Percentiles rank a stretch among this genome's conserved stretches.
Conservation (phyloP, 768 basidiomycete species). For the Tricholoma sp. region DNA sequence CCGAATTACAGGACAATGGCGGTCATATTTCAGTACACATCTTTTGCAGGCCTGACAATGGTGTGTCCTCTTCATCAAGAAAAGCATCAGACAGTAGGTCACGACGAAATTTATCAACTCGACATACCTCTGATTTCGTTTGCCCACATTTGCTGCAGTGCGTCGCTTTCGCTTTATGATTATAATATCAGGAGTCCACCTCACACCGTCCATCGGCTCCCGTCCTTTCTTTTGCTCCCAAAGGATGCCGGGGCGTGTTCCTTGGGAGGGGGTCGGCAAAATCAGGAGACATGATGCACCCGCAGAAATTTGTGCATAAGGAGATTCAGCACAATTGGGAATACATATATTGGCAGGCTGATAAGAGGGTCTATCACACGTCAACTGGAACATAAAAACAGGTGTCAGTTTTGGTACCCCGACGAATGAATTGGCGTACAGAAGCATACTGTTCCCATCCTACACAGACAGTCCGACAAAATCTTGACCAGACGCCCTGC, state of each 20-base stretch:
- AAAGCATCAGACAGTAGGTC: constrained; percentile 7
- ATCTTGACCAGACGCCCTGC: constrained; percentile 91
- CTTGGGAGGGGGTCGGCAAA: constrained; percentile 51
- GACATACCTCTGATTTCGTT: constrained; percentile 72
- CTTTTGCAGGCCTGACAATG: constrained; percentile 90
- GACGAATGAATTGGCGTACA: constrained; percentile 46
- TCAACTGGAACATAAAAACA: constrained; percentile 51
- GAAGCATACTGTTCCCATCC: constrained; percentile 67
- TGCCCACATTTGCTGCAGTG: constrained; percentile 67
- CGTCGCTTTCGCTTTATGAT: constrained; percentile 48
- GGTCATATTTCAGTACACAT: constrained; percentile 87
- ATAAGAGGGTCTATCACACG: constrained; percentile 51
- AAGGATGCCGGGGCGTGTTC: constrained; percentile 35
- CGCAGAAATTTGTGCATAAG: constrained; percentile 83
- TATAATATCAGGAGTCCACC: constrained; percentile 44
- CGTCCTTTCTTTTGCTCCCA: constrained; percentile 50
- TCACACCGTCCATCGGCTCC: constrained; percentile 35
- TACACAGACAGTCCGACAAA: constrained; percentile 73
- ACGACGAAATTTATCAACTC: neutral
- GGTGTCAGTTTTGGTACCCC: neutral
- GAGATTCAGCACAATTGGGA: constrained; percentile 72
- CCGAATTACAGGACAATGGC: constrained; percentile 80
- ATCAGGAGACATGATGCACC: constrained; percentile 75
- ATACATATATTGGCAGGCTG: constrained; percentile 61
- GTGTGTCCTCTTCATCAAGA: constrained; percentile 66